Conservation (phyloP, 345 rosid genomes). For the Populus davidiana region DNA sequence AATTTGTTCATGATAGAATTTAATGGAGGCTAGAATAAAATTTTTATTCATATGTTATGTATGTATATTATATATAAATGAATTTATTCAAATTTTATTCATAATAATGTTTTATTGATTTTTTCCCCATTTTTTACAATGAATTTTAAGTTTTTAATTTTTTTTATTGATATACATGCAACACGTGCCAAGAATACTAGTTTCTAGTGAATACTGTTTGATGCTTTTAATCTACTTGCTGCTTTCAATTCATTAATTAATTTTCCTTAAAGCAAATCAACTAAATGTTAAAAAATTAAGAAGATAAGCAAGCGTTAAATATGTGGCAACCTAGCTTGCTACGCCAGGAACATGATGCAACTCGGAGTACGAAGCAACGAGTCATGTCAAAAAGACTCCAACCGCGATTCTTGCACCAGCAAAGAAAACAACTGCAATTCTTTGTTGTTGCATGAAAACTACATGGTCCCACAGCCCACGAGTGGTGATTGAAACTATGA, state of each 20-base stretch:
- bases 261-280: background rate
- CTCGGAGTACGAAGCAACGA: background rate
- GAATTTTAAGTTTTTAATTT: too few relatives aligned
- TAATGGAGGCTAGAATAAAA: too few relatives aligned
- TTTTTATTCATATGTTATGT: too few relatives aligned
- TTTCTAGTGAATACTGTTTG: background rate
- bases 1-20: too few relatives aligned
- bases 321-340: too few relatives aligned
- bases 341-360: background rate
- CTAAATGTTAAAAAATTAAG: background rate
- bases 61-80: too few relatives aligned
- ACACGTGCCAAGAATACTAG: too few relatives aligned
- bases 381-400: background rate
- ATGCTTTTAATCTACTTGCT: background rate
- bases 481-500: conserved; percentile 15
- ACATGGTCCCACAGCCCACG: conserved; percentile 26
- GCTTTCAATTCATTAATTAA: background rate
- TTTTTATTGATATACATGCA: too few relatives aligned
- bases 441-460: conserved; percentile 3
- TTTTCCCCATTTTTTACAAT: too few relatives aligned
- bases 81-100: too few relatives aligned
- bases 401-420: background rate
- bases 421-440: background rate
- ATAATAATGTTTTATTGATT: too few relatives aligned
- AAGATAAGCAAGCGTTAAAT: background rate